A percentile compares a stretch with the other conserved stretches of the same genome.
Conservation (phyloP, 2,329 filamentous ascomycete genomes). For the Camillea tinctor region DNA sequence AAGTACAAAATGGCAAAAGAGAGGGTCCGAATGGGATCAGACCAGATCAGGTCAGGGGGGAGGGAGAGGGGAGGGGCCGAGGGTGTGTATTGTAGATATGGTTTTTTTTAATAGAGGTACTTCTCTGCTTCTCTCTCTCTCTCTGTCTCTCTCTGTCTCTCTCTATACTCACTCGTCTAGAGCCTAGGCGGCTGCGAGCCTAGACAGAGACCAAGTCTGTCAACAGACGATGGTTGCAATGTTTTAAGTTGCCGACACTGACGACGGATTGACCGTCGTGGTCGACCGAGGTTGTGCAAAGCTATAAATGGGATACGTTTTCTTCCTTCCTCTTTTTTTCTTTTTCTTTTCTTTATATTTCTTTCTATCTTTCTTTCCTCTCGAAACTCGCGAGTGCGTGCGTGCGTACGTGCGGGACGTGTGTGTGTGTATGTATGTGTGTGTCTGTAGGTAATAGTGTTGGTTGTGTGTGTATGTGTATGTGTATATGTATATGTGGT, state of each 20-base stretch:
- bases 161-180: constrained; percentile 31
- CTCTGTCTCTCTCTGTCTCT: no score
- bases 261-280: constrained; percentile 23
- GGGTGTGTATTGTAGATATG: no score
- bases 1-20: neutral
- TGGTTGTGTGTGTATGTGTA: no score
- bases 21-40: constrained; percentile 1
- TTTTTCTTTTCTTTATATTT: no score
- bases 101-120: neutral
- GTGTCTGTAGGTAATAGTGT: no score
- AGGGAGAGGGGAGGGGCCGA: constrained; percentile 6
- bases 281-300: constrained; percentile 15
- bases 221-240: constrained; percentile 13
- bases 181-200: constrained; percentile 36
- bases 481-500: no score
- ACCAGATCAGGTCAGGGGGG: constrained; percentile 9
- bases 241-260: constrained; percentile 20
- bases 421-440: no score
- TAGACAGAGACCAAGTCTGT: constrained; percentile 30
- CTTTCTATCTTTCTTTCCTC: neutral
- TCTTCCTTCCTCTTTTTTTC: neutral
- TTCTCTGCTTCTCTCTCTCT: no score
- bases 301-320: constrained; percentile 4
- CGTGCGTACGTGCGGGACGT: no score
- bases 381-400: neutral